phyloP scores from a whole-genome alignment of 1,139 yeast genomes.

The Meyerozyma smithsonii region DNA sequence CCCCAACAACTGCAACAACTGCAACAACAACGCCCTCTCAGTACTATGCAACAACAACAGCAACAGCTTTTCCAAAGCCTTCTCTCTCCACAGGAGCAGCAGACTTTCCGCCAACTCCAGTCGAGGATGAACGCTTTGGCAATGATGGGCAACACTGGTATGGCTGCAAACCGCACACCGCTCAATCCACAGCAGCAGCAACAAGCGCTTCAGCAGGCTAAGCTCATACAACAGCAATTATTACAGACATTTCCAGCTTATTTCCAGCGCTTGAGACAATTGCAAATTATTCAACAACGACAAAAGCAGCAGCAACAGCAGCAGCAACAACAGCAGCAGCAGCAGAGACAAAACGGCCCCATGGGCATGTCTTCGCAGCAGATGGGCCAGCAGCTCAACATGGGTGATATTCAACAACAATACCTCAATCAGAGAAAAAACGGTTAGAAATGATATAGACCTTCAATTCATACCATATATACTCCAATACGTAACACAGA shows the following conservation, averaged over 20 bases:
- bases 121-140: slow-evolving; percentile 38
- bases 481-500: not conserved
- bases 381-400: not conserved
- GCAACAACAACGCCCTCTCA: slow-evolving; percentile 15
- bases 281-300: slow-evolving; percentile 38
- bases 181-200: slow-evolving; percentile 44
- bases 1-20: slow-evolving; percentile 6
- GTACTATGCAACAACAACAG: slow-evolving; percentile 35
- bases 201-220: slow-evolving; percentile 44
- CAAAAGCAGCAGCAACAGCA: slow-evolving; percentile 24
- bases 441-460: not conserved
- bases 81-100: slow-evolving; percentile 42
- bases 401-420: not conserved
- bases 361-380: slow-evolving; percentile 2
- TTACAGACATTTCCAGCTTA: slow-evolving; percentile 41
- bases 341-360: slow-evolving; percentile 5
- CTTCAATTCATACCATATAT: not conserved
- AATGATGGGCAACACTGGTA: slow-evolving; percentile 43
- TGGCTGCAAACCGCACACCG: slow-evolving; percentile 41
- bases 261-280: slow-evolving; percentile 40
- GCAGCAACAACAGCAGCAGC: slow-evolving; percentile 9
- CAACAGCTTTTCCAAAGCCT: slow-evolving; percentile 43
- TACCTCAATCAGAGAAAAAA: slow-evolving; percentile 1
- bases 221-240: slow-evolving; percentile 39
- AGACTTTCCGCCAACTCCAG: slow-evolving; percentile 39